Conservation (phyloP, 371 early-diverging fungal species). For the Syncephalastrum contaminatum region DNA sequence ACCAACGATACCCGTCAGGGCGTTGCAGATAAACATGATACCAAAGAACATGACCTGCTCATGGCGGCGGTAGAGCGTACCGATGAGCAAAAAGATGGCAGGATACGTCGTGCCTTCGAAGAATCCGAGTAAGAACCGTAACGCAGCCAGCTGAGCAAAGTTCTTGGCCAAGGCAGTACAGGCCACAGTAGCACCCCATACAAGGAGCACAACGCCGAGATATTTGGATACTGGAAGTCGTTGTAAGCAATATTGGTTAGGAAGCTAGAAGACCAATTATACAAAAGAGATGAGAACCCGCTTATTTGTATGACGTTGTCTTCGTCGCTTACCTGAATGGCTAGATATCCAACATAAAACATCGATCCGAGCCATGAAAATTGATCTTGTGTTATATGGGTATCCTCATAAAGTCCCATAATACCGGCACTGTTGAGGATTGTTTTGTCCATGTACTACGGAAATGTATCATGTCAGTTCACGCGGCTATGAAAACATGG, state of each 20-base stretch:
- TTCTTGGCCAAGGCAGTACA: slow-evolving; percentile 8
- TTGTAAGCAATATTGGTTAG: slow-evolving; percentile 14
- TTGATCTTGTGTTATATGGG: slow-evolving; percentile 10
- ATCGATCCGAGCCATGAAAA: slow-evolving; percentile 13
- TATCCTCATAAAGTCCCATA: slow-evolving; percentile 22
- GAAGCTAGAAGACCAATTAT: not conserved
- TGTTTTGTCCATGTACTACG: slow-evolving; percentile 32
- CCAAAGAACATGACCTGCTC: slow-evolving; percentile 7
- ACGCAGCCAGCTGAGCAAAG: slow-evolving; percentile 11
- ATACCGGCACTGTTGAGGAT: slow-evolving; percentile 22
- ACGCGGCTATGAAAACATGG: too few species aligned
- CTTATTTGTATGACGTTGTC: too few species aligned
- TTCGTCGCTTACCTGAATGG: slow-evolving; percentile 10
- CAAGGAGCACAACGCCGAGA: slow-evolving; percentile 8
- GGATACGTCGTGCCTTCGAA: slow-evolving; percentile 20
- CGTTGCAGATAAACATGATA: too few species aligned
- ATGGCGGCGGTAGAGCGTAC: slow-evolving; percentile 14
- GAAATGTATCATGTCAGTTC: not conserved
- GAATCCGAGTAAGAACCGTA: slow-evolving; percentile 12
- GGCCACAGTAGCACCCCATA: slow-evolving; percentile 9
- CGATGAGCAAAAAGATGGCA: slow-evolving; percentile 8
- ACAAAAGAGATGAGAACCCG: not conserved
- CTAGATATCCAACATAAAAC: slow-evolving; percentile 16
- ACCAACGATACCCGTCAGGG: too few species aligned
- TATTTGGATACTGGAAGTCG: slow-evolving; percentile 11